Conservation (phyloP, 2,329 filamentous ascomycete species). For the Cladosporium sp. region DNA sequence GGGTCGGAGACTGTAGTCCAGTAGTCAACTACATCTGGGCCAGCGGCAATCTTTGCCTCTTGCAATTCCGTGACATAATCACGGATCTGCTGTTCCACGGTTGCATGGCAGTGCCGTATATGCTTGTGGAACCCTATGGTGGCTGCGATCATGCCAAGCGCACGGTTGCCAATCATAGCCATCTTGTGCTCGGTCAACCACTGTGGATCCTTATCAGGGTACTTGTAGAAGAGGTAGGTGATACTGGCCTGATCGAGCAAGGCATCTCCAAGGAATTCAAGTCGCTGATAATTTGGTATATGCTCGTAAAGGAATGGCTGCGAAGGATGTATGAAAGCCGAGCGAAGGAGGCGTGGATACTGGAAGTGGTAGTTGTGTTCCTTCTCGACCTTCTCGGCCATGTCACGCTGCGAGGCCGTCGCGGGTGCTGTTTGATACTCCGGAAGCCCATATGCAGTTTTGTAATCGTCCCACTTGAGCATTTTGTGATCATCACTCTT, state of each 20-base stretch:
- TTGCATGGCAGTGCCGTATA: conserved; percentile 56
- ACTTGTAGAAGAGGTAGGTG: conserved; percentile 74
- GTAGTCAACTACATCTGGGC: conserved; percentile 59
- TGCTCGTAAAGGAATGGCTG: conserved; percentile 71
- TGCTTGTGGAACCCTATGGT: conserved; percentile 75
- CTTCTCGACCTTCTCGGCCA: conserved; percentile 63
- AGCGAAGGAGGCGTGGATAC: conserved; percentile 73
- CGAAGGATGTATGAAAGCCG: conserved; percentile 86
- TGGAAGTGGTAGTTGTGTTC: conserved; percentile 68
- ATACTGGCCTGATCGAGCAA: conserved; percentile 84
- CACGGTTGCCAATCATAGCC: conserved; percentile 98
- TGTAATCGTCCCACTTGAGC: conserved; percentile 71
- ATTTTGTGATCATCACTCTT: conserved; percentile 69
- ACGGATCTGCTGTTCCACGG: conserved; percentile 53
- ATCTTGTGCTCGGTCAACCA: conserved; percentile 99
- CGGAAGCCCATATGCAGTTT: conserved; percentile 65
- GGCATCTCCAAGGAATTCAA: conserved; percentile 90
- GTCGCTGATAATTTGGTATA: conserved; percentile 84
- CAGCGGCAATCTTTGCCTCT: conserved; percentile 50
- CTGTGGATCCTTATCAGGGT: conserved; percentile 80
- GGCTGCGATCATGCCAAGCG: conserved; percentile 79
- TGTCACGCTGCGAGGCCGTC: conserved; percentile 67
- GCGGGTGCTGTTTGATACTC: conserved; percentile 65
- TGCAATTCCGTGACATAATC: conserved; percentile 60
- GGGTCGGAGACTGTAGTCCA: conserved; percentile 66